Base-by-base conservation (phyloP, 192 early-diverging fungal species). In the Spizellomyces punctatus region DNA sequence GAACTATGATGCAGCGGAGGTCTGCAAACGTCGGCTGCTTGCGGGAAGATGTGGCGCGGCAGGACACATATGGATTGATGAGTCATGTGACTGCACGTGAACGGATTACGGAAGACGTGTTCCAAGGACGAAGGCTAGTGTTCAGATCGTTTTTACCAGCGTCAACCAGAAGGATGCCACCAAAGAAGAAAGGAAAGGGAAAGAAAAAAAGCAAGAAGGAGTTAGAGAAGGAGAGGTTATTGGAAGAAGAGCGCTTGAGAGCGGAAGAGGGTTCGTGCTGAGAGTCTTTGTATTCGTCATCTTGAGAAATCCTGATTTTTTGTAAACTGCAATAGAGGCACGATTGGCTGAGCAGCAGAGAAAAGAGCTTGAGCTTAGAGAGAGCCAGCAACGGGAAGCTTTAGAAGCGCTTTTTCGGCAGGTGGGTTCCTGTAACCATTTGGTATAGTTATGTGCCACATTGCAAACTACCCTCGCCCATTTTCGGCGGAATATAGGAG, bases 351-450 rank as follows among this genome's bases (percentile, higher is more conserved):
- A 84, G 62, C 59, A 76, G 16, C 46, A 58, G 5, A 71, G 76
- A 43, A 79, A 79, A 56, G 83, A 84, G 58, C 63, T 58, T 46
- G 83, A 84, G 57, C 50, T 73, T 17, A 64, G 55, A 45, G 80
- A 82, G 52, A 71, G 67, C 12, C 50, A 49, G 19, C 64, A 82
- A 54, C 68, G 75, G 10, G 83, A 84, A 58, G 78, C 76, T 5
- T 56, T 84, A n/a, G 80, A 84, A 69, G 63, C 68, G 4, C 48
- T 82, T 8, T 82, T 84, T 59, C 42, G n/a, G 5, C 75, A 84
- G 68, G 82, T 82, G 47, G 41, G 10, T 2, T 56, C 52, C 6
- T 19, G 50, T 12, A 54, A 0, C 17, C 5, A 17, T 4, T 22
- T 71, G 19, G 5, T 43, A 14, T 5, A n/a, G 17, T 10, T 43